Base-by-base conservation (phyloP, 2,329 filamentous ascomycete genomes). In the Stagonosporopsis rhizophila region DNA sequence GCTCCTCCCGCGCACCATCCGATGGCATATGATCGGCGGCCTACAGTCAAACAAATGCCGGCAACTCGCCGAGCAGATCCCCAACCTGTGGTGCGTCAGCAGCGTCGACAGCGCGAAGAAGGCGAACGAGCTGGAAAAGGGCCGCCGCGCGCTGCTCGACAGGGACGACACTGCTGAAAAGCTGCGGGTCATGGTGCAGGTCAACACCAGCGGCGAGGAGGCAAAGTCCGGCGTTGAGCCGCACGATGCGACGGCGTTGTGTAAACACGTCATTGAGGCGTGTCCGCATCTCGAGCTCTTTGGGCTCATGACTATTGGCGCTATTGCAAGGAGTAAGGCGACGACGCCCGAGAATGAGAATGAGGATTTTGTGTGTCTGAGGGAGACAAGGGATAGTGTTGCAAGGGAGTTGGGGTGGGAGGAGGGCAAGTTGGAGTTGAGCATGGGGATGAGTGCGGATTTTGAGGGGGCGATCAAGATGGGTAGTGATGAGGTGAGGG, bases 401-500 rank as follows among this genome's bases (percentile, higher is more conserved):
- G 85, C 82, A 2, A 71, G 78, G 69, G 88, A 87, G 64, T 69
- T 93, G 47, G 85, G 81, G 0, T 65, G 86, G 37, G 73, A 80
- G 15, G 73, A 81, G 15, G 77, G 80, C n/a, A 82, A 83, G 58
- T 73, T 97, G 67, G 92, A 97, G 80, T 76, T 98, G 77, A 97
- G 93, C 77, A 99, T 99, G 94, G 94, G 94, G 6, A 99, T 99
- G 95, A 97, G 92, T 73, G 87, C 91, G 70, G 95, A 99, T 76
- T 99, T 94, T 75, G 93, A 96, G 80, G 90, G 89, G 7, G 95
- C 95, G 0, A 88, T 98, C 70, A 78, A 77, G 12, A 80, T 92
- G 80, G 95, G 95, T 0, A 97, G 93, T 78, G 83, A 86, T 66
- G 92, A 98, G 81, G 93, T 99, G 6, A 85, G 95, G 55, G 87